These are phyloP conservation scores for Hortaea werneckii DNA, from an alignment of 2,329 filamentous ascomycete genomes.

Conservation along the genomic window DNA sequence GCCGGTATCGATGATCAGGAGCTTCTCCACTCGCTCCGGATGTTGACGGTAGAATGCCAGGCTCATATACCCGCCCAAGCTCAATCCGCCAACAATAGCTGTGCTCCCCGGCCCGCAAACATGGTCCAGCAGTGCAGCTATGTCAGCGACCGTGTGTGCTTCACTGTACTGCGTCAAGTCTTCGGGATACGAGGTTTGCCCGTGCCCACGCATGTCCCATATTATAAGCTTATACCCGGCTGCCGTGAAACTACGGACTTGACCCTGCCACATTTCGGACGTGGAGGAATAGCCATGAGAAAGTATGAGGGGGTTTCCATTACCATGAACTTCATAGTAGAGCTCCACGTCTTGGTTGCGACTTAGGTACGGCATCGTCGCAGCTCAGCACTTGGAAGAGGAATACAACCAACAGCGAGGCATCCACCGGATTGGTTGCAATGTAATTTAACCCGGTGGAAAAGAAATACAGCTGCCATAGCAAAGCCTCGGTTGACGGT, in stretches of 20 bases:
- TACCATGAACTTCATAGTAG: constrained; percentile 17
- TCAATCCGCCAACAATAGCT: constrained; percentile 18
- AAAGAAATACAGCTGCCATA: no score
- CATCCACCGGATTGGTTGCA: no score
- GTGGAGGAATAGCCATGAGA: constrained; percentile 21
- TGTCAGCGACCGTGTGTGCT: constrained; percentile 18
- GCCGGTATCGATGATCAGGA: constrained; percentile 22
- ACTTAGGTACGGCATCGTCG: constrained; percentile 3
- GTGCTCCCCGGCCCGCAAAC: constrained; percentile 9
- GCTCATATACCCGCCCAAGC: constrained; percentile 21
- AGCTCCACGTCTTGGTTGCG: constrained; percentile 10
- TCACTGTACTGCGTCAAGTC: constrained; percentile 15
- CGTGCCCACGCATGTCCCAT: constrained; percentile 22
- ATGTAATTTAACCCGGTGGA: no score
- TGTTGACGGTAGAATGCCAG: constrained; percentile 17
- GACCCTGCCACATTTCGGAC: constrained; percentile 19
- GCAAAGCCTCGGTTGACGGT: no score
- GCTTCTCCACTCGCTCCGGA: constrained; percentile 11
- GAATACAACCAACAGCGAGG: no score
- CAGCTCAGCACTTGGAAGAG: background rate
- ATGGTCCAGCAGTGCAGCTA: constrained; percentile 15
- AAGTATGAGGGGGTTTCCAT: constrained; percentile 13
- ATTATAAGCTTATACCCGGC: constrained; percentile 14
- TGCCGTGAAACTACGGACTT: constrained; percentile 11
- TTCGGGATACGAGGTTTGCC: constrained; percentile 13